Evolutionary conservation across 345 rosid species (phyloP).

Genomic region (Capsella bursapastoris): DNA sequence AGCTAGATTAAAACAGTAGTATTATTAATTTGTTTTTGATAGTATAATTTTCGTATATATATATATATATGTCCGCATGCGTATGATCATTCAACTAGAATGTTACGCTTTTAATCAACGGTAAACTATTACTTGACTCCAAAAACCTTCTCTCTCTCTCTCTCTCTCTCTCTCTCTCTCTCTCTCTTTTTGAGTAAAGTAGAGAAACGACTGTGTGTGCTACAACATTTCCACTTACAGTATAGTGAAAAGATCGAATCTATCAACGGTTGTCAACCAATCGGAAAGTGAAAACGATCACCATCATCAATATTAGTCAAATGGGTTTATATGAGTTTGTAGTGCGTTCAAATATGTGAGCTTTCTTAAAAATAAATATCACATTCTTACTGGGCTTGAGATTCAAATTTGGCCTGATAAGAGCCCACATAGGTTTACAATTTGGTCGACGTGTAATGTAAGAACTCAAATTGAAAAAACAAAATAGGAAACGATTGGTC

Average conservation of each 20-base stretch:
- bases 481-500: not conserved
- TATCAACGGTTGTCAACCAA: not conserved
- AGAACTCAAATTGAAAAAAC: not conserved
- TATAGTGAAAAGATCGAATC: not conserved
- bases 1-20: not conserved
- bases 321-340: not conserved
- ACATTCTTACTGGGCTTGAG: not conserved
- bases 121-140: not conserved
- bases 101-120: not conserved
- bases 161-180: not conserved
- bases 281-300: not conserved
- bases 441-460: not conserved
- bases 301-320: not conserved
- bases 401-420: not conserved
- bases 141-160: not conserved
- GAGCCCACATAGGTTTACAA: not conserved
- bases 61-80: no score
- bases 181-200: not conserved
- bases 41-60: not conserved
- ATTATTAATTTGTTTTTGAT: not conserved
- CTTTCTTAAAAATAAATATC: not conserved
- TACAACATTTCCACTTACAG: not conserved
- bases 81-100: not conserved
- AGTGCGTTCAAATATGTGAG: not conserved
- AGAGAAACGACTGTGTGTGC: not conserved